Evolutionary conservation across 306 rosid genomes (phyloP).

Genomic region (Prunus armeniaca): DNA sequence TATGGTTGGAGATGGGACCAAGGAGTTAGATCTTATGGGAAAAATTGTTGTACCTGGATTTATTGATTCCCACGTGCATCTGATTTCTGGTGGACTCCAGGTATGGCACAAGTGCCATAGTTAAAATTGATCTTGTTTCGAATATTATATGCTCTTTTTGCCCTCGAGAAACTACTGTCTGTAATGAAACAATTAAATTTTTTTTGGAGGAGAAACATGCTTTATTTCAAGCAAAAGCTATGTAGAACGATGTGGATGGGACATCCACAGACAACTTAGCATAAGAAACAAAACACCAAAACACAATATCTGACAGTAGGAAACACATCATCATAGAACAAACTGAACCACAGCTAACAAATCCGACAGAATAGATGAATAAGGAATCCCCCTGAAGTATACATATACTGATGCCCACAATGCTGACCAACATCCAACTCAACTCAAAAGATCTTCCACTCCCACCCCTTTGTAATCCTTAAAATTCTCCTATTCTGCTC

Average conservation of each 20-base stretch:
- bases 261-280: background rate
- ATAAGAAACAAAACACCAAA: too few relatives aligned
- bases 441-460: too few relatives aligned
- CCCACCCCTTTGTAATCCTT: too few relatives aligned
- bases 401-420: too few relatives aligned
- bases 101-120: slow-evolving; percentile 29
- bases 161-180: background rate
- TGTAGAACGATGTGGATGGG: background rate
- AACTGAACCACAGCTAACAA: too few relatives aligned
- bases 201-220: background rate
- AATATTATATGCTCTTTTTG: background rate
- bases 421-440: too few relatives aligned
- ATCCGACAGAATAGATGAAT: too few relatives aligned
- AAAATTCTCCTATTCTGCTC: too few relatives aligned
- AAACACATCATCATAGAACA: too few relatives aligned
- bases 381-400: too few relatives aligned
- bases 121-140: background rate
- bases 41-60: slow-evolving; percentile 86
- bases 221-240: background rate
- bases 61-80: slow-evolving; percentile 81
- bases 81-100: slow-evolving; percentile 72
- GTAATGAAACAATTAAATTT: background rate
- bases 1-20: slow-evolving; percentile 57
- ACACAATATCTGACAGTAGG: too few relatives aligned
- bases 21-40: slow-evolving; percentile 62